Evolutionary conservation across 2,329 filamentous ascomycete species (phyloP).

Genomic region (Incumbomyces lentus): DNA sequence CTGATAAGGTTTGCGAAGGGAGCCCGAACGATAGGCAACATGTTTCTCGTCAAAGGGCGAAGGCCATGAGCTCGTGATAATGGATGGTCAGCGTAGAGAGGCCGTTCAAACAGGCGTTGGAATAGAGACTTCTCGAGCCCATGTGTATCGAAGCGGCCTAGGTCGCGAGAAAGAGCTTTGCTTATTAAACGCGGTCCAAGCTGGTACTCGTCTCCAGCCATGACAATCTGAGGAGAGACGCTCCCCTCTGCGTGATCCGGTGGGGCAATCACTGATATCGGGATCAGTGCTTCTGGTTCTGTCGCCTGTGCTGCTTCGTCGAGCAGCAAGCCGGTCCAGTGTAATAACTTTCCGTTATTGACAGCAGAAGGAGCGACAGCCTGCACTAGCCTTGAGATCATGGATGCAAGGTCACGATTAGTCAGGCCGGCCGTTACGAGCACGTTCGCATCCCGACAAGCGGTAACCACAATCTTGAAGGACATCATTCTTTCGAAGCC

Average conservation of each 20-base stretch:
- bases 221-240: conserved; percentile 30
- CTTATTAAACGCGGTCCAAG: conserved; percentile 30
- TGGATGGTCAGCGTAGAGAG: conserved; percentile 31
- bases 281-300: conserved; percentile 32
- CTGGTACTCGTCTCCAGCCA: conserved; percentile 39
- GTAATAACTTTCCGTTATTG: conserved; percentile 9
- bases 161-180: not conserved
- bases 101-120: conserved; percentile 30
- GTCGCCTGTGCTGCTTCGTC: conserved; percentile 39
- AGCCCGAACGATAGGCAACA: conserved; percentile 33
- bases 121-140: conserved; percentile 31
- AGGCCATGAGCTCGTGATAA: conserved; percentile 25
- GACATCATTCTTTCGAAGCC: conserved; percentile 29
- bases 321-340: conserved; percentile 36
- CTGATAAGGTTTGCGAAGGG: conserved; percentile 35
- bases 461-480: conserved; percentile 35
- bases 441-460: conserved; percentile 32
- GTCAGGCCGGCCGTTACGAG: conserved; percentile 33
- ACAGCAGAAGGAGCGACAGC: not conserved
- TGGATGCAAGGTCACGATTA: conserved; percentile 31
- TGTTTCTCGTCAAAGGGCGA: conserved; percentile 18
- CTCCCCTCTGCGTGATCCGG: conserved; percentile 17
- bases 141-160: conserved; percentile 21
- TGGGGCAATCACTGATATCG: conserved; percentile 32
- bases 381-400: conserved; percentile 20